Conservation (phyloP, 306 rosid genomes). For the Rosa chinensis region DNA sequence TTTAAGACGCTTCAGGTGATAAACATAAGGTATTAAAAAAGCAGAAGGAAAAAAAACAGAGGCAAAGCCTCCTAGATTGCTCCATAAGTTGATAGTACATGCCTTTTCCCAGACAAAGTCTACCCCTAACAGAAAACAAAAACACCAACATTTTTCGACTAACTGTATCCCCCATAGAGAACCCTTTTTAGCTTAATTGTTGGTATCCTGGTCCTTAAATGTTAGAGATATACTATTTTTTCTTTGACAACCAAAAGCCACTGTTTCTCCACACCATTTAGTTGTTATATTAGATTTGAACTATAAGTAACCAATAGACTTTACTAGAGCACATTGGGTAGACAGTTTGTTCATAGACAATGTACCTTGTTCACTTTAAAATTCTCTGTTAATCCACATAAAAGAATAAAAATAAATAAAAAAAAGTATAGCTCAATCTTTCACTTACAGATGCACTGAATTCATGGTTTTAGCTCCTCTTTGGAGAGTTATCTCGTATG, state of each 20-base stretch:
- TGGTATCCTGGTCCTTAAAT: background rate
- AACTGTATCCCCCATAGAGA: too few species aligned
- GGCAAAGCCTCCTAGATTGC: background rate
- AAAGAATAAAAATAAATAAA: background rate
- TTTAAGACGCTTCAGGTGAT: background rate
- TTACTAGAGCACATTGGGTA: background rate
- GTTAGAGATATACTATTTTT: background rate
- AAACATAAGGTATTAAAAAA: background rate
- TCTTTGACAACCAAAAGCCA: background rate
- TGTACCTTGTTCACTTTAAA: background rate
- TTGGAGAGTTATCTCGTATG: constrained; percentile 90
- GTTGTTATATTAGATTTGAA: background rate
- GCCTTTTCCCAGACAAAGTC: too few species aligned
- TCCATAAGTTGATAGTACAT: too few species aligned
- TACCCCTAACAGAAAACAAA: too few species aligned
- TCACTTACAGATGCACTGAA: constrained; percentile 90
- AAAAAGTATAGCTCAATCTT: background rate
- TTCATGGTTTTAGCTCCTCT: constrained; percentile 99
- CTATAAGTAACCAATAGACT: background rate
- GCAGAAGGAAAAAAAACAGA: background rate
- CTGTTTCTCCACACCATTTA: too few species aligned
- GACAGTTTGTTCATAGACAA: background rate
- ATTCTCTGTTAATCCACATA: background rate
- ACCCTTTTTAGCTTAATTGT: background rate
- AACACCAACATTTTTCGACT: too few species aligned